These are phyloP conservation scores for Trichosanthes truncata DNA, from an alignment of 306 rosid species.

Conservation along the genomic window DNA sequence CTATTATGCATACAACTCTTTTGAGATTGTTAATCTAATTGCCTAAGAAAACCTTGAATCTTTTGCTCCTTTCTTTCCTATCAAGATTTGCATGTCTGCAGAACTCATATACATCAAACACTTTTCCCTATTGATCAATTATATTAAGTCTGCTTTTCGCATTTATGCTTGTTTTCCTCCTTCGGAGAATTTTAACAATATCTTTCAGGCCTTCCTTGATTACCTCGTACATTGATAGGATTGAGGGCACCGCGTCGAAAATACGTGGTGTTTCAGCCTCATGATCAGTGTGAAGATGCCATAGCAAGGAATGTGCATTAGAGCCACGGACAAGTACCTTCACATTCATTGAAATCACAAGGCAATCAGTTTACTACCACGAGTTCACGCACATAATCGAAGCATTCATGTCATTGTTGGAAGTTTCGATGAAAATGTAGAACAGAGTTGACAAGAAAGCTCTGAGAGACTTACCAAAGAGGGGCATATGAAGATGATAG, in stretches of 20 bases:
- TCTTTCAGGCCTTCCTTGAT: not conserved
- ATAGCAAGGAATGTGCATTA: slow-evolving; percentile 89
- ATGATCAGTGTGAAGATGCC: slow-evolving; percentile 65
- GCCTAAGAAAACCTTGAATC: slow-evolving; percentile 8
- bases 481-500: slow-evolving; percentile 77
- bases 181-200: not conserved
- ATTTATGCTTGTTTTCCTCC: slow-evolving; percentile 1
- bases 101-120: not conserved
- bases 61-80: not conserved
- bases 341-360: slow-evolving; percentile 23
- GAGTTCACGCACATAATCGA: not conserved
- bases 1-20: slow-evolving; percentile 6
- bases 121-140: not conserved
- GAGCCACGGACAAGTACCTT: slow-evolving; percentile 78
- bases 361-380: not conserved
- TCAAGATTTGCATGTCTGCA: not conserved
- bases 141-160: not conserved
- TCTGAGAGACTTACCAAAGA: slow-evolving; percentile 41
- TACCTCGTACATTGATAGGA: slow-evolving; percentile 50
- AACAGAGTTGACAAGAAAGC: not conserved
- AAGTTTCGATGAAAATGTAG: not conserved
- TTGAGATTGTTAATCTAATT: slow-evolving; percentile 7
- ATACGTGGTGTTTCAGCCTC: slow-evolving; percentile 64
- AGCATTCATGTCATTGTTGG: not conserved
- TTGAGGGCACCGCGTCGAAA: slow-evolving; percentile 48